Evolutionary conservation across 768 basidiomycete species (phyloP).

Genomic region (Leccinum disarticulatum): DNA sequence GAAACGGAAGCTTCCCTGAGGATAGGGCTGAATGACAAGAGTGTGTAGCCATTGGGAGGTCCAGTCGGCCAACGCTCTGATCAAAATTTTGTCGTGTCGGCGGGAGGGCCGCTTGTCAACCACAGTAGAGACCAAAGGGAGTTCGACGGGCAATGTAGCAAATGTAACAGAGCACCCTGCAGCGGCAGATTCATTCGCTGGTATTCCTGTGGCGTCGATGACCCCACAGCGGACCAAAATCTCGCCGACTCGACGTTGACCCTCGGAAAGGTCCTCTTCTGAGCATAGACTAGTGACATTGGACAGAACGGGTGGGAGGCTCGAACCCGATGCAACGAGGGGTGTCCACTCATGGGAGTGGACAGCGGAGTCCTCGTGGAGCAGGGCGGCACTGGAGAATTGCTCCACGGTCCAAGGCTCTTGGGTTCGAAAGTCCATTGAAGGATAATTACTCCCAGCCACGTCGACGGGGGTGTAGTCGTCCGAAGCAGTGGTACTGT

Average conservation of each 20-base stretch:
- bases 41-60: slow-evolving; percentile 26
- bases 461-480: background rate
- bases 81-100: slow-evolving; percentile 7
- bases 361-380: background rate
- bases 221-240: slow-evolving; percentile 23
- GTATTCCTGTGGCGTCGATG: slow-evolving; percentile 7
- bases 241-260: slow-evolving; percentile 18
- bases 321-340: slow-evolving; percentile 7
- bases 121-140: background rate
- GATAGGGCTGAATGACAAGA: slow-evolving; percentile 25
- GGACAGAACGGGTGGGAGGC: background rate
- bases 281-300: background rate
- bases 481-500: background rate
- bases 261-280: slow-evolving; percentile 14
- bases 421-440: slow-evolving; percentile 9
- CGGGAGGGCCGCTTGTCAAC: background rate
- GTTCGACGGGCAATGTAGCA: background rate
- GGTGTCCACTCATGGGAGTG: slow-evolving; percentile 2
- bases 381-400: background rate
- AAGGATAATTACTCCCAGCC: background rate
- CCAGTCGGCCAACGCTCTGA: slow-evolving; percentile 24
- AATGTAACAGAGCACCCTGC: background rate
- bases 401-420: slow-evolving; percentile 1
- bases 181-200: background rate
- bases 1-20: slow-evolving; percentile 16